Percentiles rank a stretch among this genome's conserved stretches.
Conservation (phyloP, 805 yeast species). For the Ogataea polymorpha region DNA sequence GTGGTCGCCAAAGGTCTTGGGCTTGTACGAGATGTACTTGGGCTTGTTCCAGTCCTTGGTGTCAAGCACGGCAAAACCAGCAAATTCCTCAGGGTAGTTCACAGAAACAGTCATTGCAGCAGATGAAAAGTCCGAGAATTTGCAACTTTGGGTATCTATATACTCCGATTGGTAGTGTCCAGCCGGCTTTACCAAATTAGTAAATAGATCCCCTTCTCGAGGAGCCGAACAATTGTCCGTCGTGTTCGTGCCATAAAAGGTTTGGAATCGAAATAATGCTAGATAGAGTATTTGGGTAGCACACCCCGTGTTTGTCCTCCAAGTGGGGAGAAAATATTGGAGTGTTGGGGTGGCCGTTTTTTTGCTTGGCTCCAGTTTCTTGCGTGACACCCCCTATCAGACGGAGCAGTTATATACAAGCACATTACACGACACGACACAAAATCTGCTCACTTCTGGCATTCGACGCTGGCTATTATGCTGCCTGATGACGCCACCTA, state of each 20-base stretch:
- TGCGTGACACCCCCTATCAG: no score
- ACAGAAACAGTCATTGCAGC: conserved; percentile 18
- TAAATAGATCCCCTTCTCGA: neutral
- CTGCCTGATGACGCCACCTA: no score
- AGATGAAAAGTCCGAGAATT: neutral
- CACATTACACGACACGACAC: no score
- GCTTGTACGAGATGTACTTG: conserved; percentile 46
- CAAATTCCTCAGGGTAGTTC: conserved; percentile 52
- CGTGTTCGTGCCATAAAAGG: neutral
- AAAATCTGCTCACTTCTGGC: no score
- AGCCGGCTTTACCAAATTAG: neutral
- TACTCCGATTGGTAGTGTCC: conserved; percentile 1
- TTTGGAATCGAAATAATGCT: no score
- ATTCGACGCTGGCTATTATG: no score
- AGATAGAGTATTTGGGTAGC: no score
- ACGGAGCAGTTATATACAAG: no score
- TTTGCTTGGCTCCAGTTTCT: no score
- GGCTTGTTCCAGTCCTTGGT: conserved; percentile 55
- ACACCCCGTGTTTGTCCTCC: no score
- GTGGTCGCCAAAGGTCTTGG: conserved; percentile 41
- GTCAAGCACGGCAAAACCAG: conserved; percentile 53
- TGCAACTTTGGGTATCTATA: neutral
- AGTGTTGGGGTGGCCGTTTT: no score
- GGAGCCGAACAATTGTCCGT: neutral
- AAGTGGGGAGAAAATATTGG: no score